Evolutionary conservation across 345 rosid genomes (phyloP).

Genomic region (Citrus inodora): DNA sequence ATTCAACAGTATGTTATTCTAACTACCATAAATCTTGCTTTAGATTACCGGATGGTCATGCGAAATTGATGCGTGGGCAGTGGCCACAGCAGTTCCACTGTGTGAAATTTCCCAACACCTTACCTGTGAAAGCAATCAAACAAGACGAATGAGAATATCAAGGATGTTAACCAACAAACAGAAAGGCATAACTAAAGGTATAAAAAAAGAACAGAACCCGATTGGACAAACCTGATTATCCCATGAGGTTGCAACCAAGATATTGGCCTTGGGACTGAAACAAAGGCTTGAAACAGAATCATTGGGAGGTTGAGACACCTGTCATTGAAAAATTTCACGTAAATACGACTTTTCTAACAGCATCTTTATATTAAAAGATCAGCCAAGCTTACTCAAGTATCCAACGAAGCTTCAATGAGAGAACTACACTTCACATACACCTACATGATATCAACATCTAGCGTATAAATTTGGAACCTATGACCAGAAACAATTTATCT

Average conservation of each 20-base stretch:
- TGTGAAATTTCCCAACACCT: slow-evolving; percentile 90
- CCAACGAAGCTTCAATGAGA: background rate
- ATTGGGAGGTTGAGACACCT: slow-evolving; percentile 84
- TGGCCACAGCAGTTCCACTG: slow-evolving; percentile 47
- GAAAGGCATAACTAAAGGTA: background rate
- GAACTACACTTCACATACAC: background rate
- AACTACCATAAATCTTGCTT: background rate
- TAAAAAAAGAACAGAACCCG: background rate
- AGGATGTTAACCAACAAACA: background rate
- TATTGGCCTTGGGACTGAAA: slow-evolving; percentile 93
- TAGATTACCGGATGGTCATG: slow-evolving; percentile 91
- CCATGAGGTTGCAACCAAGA: slow-evolving; percentile 93
- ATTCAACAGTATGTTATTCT: background rate
- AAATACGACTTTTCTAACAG: background rate
- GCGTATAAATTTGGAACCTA: background rate
- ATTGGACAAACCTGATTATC: slow-evolving; percentile 76
- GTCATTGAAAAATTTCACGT: slow-evolving; percentile 6
- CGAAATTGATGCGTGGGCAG: slow-evolving; percentile 73
- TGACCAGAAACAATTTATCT: background rate
- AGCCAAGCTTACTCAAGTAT: background rate
- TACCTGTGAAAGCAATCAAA: slow-evolving; percentile 47
- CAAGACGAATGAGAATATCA: background rate
- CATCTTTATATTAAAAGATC: background rate
- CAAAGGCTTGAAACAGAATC: slow-evolving; percentile 87
- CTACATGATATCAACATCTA: background rate